Conservation (phyloP, 345 rosid species). For the Salix suchowensis region DNA sequence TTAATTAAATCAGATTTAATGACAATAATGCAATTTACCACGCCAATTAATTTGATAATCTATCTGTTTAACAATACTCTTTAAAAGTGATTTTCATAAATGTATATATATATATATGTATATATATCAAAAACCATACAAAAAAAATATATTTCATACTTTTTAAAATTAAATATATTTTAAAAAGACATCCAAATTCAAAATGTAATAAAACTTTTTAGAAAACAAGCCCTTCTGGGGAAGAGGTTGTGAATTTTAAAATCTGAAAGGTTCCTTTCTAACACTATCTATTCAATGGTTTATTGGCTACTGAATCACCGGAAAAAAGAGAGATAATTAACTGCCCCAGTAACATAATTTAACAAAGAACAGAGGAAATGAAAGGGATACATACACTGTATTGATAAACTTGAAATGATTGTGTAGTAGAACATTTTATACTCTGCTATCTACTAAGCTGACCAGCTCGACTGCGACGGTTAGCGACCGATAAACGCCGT, state of each 20-base stretch:
- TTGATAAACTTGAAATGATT: neutral
- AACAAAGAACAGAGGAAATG: neutral
- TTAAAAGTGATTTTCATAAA: too few relatives aligned
- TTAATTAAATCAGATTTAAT: neutral
- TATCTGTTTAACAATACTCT: neutral
- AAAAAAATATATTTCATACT: too few relatives aligned
- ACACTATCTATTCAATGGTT: too few relatives aligned
- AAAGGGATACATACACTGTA: neutral
- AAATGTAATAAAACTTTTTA: too few relatives aligned
- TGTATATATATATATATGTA: too few relatives aligned
- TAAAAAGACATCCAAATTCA: too few relatives aligned
- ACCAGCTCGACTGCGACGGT: conserved; percentile 1
- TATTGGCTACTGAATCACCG: neutral
- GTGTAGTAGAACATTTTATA: neutral
- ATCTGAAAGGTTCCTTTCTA: neutral
- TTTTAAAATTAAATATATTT: too few relatives aligned
- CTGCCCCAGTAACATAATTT: neutral
- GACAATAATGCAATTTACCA: neutral
- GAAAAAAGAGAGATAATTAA: neutral
- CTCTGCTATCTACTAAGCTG: neutral
- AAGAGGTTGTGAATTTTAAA: neutral
- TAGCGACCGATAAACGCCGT: neutral
- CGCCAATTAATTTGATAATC: neutral
- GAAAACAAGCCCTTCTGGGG: too few relatives aligned
- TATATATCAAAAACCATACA: too few relatives aligned